phyloP scores from a whole-genome alignment of 306 rosid genomes.

The Styphnolobium japonicum region DNA sequence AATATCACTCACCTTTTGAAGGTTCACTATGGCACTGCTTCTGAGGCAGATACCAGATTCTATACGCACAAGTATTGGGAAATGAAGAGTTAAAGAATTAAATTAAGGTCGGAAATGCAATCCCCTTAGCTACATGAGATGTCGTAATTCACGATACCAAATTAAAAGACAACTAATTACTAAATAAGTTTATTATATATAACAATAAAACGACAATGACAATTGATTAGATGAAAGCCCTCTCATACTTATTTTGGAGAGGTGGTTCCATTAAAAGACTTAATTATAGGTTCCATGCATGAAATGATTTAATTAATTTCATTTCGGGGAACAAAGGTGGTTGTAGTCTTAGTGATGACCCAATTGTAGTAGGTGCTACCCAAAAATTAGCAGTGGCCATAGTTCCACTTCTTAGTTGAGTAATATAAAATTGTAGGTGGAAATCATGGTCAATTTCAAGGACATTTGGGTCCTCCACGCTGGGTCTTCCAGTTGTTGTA shows the following conservation, averaged over 20 bases:
- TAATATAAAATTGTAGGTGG: not conserved
- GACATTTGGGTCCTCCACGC: slow-evolving; percentile 67
- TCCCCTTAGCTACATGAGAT: not conserved
- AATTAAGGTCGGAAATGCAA: not conserved
- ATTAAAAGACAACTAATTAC: not conserved
- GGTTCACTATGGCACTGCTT: not conserved
- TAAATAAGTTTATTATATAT: not conserved
- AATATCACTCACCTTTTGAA: not conserved
- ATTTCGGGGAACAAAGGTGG: not conserved
- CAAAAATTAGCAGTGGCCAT: not conserved
- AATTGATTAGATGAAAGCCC: not conserved
- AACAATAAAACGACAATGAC: not conserved
- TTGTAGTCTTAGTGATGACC: not conserved
- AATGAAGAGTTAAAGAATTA: not conserved
- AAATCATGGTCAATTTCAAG: slow-evolving; percentile 15
- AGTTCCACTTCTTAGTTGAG: slow-evolving; percentile 13
- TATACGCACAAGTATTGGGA: not conserved
- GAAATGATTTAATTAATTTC: slow-evolving; percentile 5
- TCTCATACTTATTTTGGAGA: not conserved
- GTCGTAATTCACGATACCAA: not conserved
- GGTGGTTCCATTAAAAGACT: not conserved
- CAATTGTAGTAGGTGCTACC: not conserved
- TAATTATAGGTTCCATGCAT: not conserved
- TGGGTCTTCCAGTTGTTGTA: slow-evolving; percentile 68
- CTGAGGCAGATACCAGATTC: slow-evolving; percentile 15